phyloP scores from a whole-genome alignment of 2,329 filamentous ascomycete genomes.

The Nemania diffusa region DNA sequence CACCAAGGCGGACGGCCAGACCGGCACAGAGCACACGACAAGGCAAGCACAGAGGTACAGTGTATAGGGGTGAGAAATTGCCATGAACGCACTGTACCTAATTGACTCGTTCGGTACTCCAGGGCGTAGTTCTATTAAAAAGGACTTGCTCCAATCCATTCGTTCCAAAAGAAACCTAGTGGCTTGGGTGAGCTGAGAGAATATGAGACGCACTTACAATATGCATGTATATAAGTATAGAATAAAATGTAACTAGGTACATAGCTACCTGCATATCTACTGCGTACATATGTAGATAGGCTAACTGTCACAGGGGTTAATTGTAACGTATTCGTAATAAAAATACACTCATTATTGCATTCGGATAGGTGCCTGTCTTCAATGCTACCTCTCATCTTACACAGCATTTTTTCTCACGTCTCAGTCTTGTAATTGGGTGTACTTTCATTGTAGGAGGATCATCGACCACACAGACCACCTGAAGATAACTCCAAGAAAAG shows the following conservation, averaged over 20 bases:
- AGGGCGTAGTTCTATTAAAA: constrained; percentile 18
- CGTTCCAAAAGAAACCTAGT: constrained; percentile 28
- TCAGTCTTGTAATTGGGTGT: not conserved
- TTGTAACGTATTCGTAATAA: too few species aligned
- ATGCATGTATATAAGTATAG: not conserved
- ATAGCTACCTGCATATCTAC: not conserved
- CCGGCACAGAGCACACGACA: constrained; percentile 9
- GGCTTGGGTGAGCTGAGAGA: constrained; percentile 13
- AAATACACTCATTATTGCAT: not conserved
- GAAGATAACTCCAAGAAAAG: not conserved
- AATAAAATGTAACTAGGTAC: not conserved
- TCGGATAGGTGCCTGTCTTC: not conserved
- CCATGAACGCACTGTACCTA: constrained; percentile 21
- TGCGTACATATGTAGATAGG: not conserved
- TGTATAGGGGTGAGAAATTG: not conserved
- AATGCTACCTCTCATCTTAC: not conserved
- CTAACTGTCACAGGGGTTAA: not conserved
- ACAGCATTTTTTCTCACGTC: not conserved
- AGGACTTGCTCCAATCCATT: constrained; percentile 18
- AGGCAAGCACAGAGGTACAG: constrained; percentile 19
- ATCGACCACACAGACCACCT: constrained; percentile 3
- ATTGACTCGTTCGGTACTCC: constrained; percentile 24
- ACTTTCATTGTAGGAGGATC: not conserved
- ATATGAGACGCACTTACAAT: constrained; percentile 14
- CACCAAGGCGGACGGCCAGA: constrained; percentile 25